Percentiles rank a stretch among this genome's conserved stretches.
These are phyloP conservation scores for Oryza australiensis DNA, from an alignment of 176 grass and related monocot species.

Conservation along the genomic window DNA sequence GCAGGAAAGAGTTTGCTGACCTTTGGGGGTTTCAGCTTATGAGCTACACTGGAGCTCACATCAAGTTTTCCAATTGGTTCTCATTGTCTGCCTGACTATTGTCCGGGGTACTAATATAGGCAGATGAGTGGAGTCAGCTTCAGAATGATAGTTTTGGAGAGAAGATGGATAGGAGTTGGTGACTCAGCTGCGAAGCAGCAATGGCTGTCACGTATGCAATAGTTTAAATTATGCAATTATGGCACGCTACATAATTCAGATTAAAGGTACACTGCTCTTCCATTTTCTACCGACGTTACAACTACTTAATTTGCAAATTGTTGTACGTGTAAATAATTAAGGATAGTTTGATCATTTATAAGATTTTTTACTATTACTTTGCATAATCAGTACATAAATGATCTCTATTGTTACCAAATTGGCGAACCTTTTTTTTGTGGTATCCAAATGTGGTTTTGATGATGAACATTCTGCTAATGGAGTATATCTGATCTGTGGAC, in stretches of 20 bases:
- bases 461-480: not conserved
- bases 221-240: slow-evolving; percentile 8
- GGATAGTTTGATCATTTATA: not conserved
- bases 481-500: not conserved
- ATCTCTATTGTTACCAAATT: not conserved
- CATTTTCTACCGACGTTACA: not conserved
- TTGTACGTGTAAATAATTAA: not conserved
- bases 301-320: not conserved
- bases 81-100: not conserved
- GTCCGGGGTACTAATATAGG: slow-evolving; percentile 28
- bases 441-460: not conserved
- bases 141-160: slow-evolving; percentile 13
- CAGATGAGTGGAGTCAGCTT: slow-evolving; percentile 8
- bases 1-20: slow-evolving; percentile 24
- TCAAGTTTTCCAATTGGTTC: slow-evolving; percentile 11
- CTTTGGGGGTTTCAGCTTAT: slow-evolving; percentile 15
- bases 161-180: slow-evolving; percentile 31
- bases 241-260: not conserved
- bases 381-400: not conserved
- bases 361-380: slow-evolving; percentile 3
- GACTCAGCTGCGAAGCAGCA: slow-evolving; percentile 48
- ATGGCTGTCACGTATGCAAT: slow-evolving; percentile 6
- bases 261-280: not conserved
- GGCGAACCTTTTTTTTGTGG: not conserved
- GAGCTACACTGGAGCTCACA: not conserved